Base-by-base conservation (phyloP, 768 basidiomycete species). In the Hemileccinum impolitum region DNA sequence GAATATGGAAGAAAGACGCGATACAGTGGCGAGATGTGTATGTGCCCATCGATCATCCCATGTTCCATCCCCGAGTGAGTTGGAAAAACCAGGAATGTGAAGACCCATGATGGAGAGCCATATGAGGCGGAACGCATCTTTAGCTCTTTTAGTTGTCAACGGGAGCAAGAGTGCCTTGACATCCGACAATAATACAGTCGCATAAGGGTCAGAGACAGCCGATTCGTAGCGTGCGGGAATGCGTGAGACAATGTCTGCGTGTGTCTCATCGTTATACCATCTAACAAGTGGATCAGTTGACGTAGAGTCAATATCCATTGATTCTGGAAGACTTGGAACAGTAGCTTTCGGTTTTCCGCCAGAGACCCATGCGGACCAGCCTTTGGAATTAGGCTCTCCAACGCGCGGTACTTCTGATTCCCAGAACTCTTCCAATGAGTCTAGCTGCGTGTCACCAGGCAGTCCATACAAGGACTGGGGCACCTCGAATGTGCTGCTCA, bases 381-480 rank as follows among this genome's bases (percentile, higher is more conserved):
- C 89, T 48, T 65, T 71, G 9, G 89, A 79, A 46, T 72, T 70
- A 1, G 66, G 61, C 60, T 93, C 90, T 25, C 89, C 87, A 9
- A 83, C 63, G n/a, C 90, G 82, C n/a, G 82, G 82, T 10, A 68
- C 70, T 65, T 91, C 90, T 4, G 85, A 80, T 43, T 93, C 90
- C 90, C 90, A 93, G 61, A 87, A 93, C 44, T 82, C 80, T 68
- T 90, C 89, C 4, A 93, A 72, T 14, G 75, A 70, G 47, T 79
- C 74, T 3, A 91, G 68, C 44, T 76, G 78, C 4, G 55, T 60
- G 18, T 75, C 68, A 30, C 83, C 70, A 23, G 84, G 66, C 40
- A 70, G 53, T 38, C 62, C 65, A 34, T 59, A 57, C 1, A 86
- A 59, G n/a, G 61, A 58, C 21, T 71, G 64, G 0, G 88, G 87